These are phyloP conservation scores for Calonectria naviculata DNA, from an alignment of 2,329 filamentous ascomycete genomes.

Conservation along the genomic window DNA sequence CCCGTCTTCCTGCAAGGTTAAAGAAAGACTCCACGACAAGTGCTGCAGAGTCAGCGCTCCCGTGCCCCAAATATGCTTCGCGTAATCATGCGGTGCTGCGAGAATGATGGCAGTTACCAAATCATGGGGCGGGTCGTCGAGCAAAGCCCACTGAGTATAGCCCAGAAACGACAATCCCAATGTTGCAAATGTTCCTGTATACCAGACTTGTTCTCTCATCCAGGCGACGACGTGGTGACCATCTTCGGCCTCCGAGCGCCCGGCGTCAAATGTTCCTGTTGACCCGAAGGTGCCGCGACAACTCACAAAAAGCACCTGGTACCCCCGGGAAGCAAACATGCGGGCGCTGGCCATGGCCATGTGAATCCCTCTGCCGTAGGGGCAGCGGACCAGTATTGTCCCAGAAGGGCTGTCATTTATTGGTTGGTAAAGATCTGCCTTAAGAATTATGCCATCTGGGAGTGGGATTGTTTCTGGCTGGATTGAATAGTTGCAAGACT, in stretches of 20 bases:
- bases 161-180: neutral
- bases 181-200: neutral
- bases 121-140: neutral
- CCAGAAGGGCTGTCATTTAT: neutral
- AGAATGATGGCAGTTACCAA: neutral
- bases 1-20: neutral
- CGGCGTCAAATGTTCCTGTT: neutral
- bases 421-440: neutral
- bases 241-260: neutral
- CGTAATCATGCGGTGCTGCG: neutral
- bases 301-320: constrained; percentile 2
- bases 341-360: neutral
- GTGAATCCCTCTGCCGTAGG: neutral
- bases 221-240: neutral
- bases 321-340: neutral
- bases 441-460: neutral
- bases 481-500: neutral
- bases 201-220: neutral
- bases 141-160: neutral
- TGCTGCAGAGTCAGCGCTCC: neutral
- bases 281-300: constrained; percentile 1
- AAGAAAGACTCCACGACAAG: neutral
- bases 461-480: neutral
- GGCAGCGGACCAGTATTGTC: neutral
- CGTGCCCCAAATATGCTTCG: neutral